Percentiles rank a stretch among this genome's conserved stretches.
Conservation (phyloP, 2,329 filamentous ascomycete genomes). For the Fusarium albidum region DNA sequence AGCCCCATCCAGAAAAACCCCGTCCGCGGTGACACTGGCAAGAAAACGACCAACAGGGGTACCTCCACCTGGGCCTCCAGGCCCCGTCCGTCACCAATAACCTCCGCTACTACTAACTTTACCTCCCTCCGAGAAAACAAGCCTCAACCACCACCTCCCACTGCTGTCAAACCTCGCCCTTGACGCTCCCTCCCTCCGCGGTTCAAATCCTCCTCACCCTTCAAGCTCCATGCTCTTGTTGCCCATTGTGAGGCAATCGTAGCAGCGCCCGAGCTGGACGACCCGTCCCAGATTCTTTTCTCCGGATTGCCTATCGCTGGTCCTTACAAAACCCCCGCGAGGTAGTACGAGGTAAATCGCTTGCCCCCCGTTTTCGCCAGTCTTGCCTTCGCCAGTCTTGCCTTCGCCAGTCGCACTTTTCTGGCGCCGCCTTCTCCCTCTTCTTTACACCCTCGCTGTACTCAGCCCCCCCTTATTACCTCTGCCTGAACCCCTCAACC, state of each 20-base stretch:
- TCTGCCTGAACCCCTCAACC: slow-evolving; percentile 12
- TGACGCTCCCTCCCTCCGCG: slow-evolving; percentile 41
- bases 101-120: too few species aligned
- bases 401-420: slow-evolving; percentile 26
- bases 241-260: slow-evolving; percentile 52
- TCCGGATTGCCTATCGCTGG: slow-evolving; percentile 35
- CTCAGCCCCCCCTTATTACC: slow-evolving; percentile 9
- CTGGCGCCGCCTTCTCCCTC: slow-evolving; percentile 30
- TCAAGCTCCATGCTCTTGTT: slow-evolving; percentile 45
- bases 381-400: slow-evolving; percentile 23
- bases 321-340: slow-evolving; percentile 30
- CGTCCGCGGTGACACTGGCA: slow-evolving; percentile 15
- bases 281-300: slow-evolving; percentile 39
- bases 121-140: slow-evolving; percentile 46
- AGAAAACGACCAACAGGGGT: slow-evolving; percentile 44
- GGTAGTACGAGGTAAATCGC: slow-evolving; percentile 42
- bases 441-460: slow-evolving; percentile 31
- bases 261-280: slow-evolving; percentile 48
- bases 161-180: slow-evolving; percentile 40
- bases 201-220: slow-evolving; percentile 36
- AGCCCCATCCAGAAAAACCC: slow-evolving; percentile 9
- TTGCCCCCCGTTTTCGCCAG: slow-evolving; percentile 33
- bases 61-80: slow-evolving; percentile 13
- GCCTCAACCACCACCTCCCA: slow-evolving; percentile 49
- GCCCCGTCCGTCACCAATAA: too few species aligned